Base-by-base conservation (phyloP, 495 filamentous ascomycete genomes). In the Coniosporium apollinis region DNA sequence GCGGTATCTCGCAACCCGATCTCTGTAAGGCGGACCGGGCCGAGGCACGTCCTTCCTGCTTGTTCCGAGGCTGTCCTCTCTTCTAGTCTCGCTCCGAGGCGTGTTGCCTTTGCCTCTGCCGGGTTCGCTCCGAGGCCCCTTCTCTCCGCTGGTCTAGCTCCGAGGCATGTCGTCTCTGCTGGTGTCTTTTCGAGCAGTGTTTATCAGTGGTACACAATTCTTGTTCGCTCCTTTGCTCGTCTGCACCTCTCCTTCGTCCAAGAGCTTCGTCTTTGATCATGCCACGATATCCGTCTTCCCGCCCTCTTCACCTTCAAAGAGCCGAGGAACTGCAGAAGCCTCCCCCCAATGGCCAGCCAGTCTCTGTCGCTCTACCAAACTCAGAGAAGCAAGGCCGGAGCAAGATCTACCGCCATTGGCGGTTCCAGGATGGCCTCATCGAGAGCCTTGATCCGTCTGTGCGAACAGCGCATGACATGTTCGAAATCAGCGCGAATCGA, bases 371-470 rank as follows among this genome's bases (percentile, higher is more conserved):
- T 9, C 13, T 35, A 35, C 19, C 33, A 35, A 22, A 22, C 10
- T 35, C 33, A 19, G 19, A 35, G 15, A 20, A 35, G 19, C 10
- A 35, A 24, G 33, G 33, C 10, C n/a, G 33, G 14, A 35, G 33
- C 22, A 19, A 35, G 19, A 19, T 35, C 8, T 35, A 35, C 19
- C n/a, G 33, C 8, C 33, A 35, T 22, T 35, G 33, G 33, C 5
- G 33, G 9, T 20, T 22, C 10, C 13, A 35, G 19, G 33, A 35
- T 22, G 33, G 19, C 8, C 33, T 35, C 14, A 6, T 35, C 9
- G 10, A 20, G 14, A 35, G 9, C 19, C 19, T 35, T 20, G 19
- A 32, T 18, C 30, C 33, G 10, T 10, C n/a, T 20, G 33, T 35
- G 10, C 10, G 19, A 22, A 35, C 33, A 24, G 14, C 8, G 10